Conservation (phyloP, 1,284 basidiomycete genomes). For the Leccinum subatratum region DNA sequence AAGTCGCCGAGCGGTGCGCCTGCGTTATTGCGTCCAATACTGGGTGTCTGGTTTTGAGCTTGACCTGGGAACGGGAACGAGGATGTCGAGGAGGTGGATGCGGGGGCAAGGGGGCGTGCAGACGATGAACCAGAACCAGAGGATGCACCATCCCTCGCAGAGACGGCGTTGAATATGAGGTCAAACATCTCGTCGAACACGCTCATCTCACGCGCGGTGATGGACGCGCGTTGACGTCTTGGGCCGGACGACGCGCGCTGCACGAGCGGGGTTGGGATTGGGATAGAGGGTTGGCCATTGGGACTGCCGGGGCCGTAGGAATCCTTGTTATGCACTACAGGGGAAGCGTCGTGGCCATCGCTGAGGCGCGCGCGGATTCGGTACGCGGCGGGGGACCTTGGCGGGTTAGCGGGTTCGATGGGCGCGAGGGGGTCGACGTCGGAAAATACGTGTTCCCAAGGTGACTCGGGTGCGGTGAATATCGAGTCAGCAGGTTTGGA, state of each 20-base stretch:
- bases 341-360: background rate
- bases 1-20: constrained; percentile 27
- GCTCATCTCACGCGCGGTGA: constrained; percentile 62
- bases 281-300: background rate
- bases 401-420: constrained; percentile 10
- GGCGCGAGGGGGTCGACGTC: constrained; percentile 36
- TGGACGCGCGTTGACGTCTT: constrained; percentile 45
- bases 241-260: constrained; percentile 15
- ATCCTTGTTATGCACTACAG: background rate
- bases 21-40: constrained; percentile 15
- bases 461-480: constrained; percentile 37
- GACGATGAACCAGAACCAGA: constrained; percentile 9
- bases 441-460: constrained; percentile 57
- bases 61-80: background rate
- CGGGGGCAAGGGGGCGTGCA: background rate
- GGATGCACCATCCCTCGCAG: constrained; percentile 30
- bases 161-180: constrained; percentile 59
- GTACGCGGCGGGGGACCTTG: constrained; percentile 11
- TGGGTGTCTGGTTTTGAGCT: constrained; percentile 9
- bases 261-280: background rate
- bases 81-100: background rate
- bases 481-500: constrained; percentile 30
- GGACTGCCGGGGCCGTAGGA: background rate
- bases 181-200: constrained; percentile 71
- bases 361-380: constrained; percentile 9